Evolutionary conservation across 495 filamentous ascomycete species (phyloP).

Genomic region (Penicillium flavigenum): DNA sequence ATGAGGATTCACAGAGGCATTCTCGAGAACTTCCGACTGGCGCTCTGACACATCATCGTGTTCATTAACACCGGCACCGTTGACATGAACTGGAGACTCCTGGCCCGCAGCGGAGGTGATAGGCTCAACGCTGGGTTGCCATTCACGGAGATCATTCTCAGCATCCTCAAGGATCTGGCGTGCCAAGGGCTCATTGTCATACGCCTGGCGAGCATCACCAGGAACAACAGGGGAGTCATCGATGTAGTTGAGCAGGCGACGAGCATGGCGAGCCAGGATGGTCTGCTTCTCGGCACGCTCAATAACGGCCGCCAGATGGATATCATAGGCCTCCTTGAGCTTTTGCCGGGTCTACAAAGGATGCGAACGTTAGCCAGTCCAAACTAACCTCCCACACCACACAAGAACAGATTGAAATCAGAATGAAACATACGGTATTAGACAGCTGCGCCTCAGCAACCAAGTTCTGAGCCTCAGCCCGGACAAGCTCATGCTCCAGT

Average conservation of each 20-base stretch:
- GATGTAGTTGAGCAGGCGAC: conserved; percentile 79
- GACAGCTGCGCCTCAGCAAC: conserved; percentile 97
- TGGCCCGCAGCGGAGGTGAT: conserved; percentile 7
- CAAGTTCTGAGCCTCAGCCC: conserved; percentile 90
- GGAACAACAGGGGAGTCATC: conserved; percentile 90
- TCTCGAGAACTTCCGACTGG: conserved; percentile 3
- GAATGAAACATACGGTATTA: conserved; percentile 64
- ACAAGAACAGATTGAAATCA: background rate
- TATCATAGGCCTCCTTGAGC: conserved; percentile 87
- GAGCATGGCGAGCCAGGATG: conserved; percentile 85
- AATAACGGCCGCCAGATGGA: conserved; percentile 82
- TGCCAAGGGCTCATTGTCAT: conserved; percentile 61
- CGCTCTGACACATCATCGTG: conserved; percentile 5
- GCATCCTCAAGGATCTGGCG: conserved; percentile 88
- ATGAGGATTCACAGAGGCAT: background rate
- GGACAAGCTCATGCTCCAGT: conserved; percentile 92
- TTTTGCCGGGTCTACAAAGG: conserved; percentile 77
- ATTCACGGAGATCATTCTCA: conserved; percentile 79
- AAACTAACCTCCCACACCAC: background rate
- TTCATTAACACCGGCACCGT: background rate
- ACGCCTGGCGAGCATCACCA: conserved; percentile 69
- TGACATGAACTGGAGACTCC: conserved; percentile 3
- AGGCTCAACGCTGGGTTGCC: conserved; percentile 47
- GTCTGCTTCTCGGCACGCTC: conserved; percentile 96
- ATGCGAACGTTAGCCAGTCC: conserved; percentile 11